A percentile compares a stretch with the other conserved stretches of the same genome.
Evolutionary conservation across 176 grass and related monocot species (phyloP).

Genomic region (Oryza longistaminata): DNA sequence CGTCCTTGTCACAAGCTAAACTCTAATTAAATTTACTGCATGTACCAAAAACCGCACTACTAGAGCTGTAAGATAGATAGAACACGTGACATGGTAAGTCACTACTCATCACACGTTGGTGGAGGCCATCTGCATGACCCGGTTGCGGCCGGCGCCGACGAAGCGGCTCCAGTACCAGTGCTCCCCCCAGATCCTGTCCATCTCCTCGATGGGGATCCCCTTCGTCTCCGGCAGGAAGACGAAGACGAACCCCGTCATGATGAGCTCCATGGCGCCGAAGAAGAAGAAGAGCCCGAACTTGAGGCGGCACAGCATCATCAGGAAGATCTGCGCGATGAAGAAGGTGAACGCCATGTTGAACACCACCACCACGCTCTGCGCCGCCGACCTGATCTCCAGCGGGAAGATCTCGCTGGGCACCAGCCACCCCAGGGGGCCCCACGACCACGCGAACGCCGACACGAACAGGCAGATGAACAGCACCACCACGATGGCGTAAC

Average conservation of each 20-base stretch:
- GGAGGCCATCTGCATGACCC: background rate
- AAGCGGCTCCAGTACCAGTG: slow-evolving; percentile 51
- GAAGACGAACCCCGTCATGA: slow-evolving; percentile 47
- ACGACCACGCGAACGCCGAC: slow-evolving; percentile 85
- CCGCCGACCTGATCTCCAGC: slow-evolving; percentile 77
- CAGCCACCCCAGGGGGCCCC: slow-evolving; percentile 85
- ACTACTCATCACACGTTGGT: background rate
- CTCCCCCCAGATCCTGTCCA: slow-evolving; percentile 33
- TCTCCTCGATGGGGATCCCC: slow-evolving; percentile 51
- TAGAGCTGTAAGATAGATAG: too few species aligned
- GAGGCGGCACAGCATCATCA: slow-evolving; percentile 63
- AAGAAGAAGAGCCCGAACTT: slow-evolving; percentile 78
- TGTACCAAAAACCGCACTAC: too few species aligned
- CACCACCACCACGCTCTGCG: slow-evolving; percentile 57
- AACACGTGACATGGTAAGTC: background rate
- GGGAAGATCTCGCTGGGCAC: slow-evolving; percentile 92
- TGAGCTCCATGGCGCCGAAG: slow-evolving; percentile 43
- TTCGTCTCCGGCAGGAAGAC: slow-evolving; percentile 58
- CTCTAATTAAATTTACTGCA: background rate
- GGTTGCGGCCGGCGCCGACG: background rate
- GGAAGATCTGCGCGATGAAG: slow-evolving; percentile 52
- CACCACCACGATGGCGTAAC: slow-evolving; percentile 37
- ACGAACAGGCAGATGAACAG: slow-evolving; percentile 77
- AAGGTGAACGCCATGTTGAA: slow-evolving; percentile 57
- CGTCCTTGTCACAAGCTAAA: background rate